These are phyloP conservation scores for Aspergillus sp. DNA, from an alignment of 2,329 filamentous ascomycete genomes.

Conservation along the genomic window DNA sequence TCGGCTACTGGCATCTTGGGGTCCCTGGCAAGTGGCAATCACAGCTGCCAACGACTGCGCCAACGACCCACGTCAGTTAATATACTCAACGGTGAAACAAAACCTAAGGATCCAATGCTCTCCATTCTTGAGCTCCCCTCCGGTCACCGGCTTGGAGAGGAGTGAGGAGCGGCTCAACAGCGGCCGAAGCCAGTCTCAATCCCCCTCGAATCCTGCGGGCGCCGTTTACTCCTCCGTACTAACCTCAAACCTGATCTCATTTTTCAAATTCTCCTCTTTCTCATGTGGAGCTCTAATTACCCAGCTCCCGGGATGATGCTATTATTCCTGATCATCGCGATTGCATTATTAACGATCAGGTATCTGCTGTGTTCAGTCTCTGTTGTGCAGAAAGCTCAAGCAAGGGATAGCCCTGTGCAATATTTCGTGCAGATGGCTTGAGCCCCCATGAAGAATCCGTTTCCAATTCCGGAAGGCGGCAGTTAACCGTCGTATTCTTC, in stretches of 20 bases:
- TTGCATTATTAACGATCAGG: not conserved
- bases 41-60: not conserved
- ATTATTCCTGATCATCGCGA: not conserved
- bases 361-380: conserved; percentile 5
- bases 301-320: not conserved
- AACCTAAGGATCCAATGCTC: not conserved
- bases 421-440: conserved; percentile 2
- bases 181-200: no score
- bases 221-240: no score
- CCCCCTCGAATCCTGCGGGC: not conserved
- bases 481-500: not conserved
- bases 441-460: not conserved
- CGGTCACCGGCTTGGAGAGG: not conserved
- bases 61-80: not conserved
- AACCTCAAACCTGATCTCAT: not conserved
- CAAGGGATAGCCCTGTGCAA: conserved; percentile 18
- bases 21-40: not conserved
- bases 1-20: conserved; percentile 12
- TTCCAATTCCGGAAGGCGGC: not conserved
- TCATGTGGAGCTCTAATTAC: conserved; percentile 1
- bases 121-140: not conserved
- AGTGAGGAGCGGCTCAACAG: no score
- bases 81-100: not conserved
- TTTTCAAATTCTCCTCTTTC: not conserved
- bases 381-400: conserved; percentile 5